phyloP scores from a whole-genome alignment of 2,329 filamentous ascomycete species.

The Bretziella fagacearum region DNA sequence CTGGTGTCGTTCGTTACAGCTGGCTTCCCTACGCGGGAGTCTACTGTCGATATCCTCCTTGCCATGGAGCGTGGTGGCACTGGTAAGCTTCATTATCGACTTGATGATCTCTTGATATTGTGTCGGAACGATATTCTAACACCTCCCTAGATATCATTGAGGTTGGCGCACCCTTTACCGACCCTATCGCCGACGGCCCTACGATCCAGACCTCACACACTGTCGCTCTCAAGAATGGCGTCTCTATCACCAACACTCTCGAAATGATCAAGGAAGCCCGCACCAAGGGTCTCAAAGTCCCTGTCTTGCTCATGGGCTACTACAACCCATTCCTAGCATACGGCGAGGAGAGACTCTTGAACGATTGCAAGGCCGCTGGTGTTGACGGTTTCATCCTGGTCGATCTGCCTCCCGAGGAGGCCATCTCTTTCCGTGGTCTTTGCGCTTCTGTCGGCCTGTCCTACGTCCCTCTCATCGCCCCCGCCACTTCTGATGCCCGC shows the following conservation, averaged over 20 bases:
- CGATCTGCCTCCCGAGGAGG: conserved; percentile 89
- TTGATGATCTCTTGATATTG: no score
- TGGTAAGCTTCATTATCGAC: conserved; percentile 36
- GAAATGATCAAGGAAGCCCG: conserved; percentile 72
- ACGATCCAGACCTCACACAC: conserved; percentile 95
- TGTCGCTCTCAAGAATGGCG: conserved; percentile 71
- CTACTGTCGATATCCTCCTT: conserved; percentile 69
- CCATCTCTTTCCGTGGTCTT: conserved; percentile 72
- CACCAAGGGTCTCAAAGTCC: conserved; percentile 57
- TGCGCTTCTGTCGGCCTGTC: conserved; percentile 70
- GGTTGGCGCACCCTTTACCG: conserved; percentile 89
- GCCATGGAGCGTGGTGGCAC: conserved; percentile 85
- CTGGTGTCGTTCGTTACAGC: conserved; percentile 94
- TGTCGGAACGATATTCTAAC: neutral
- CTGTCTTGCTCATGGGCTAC: conserved; percentile 94
- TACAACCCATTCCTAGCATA: conserved; percentile 94
- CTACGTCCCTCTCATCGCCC: conserved; percentile 93
- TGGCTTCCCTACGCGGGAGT: conserved; percentile 68
- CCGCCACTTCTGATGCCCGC: conserved; percentile 75
- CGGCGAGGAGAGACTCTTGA: conserved; percentile 75
- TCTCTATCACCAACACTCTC: conserved; percentile 64
- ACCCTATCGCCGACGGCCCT: conserved; percentile 93
- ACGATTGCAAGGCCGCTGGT: conserved; percentile 67
- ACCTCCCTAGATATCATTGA: conserved; percentile 59
- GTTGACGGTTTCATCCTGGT: conserved; percentile 96